Evolutionary conservation across 1,139 yeast genomes (phyloP).

Genomic region (Hansenula sp.): DNA sequence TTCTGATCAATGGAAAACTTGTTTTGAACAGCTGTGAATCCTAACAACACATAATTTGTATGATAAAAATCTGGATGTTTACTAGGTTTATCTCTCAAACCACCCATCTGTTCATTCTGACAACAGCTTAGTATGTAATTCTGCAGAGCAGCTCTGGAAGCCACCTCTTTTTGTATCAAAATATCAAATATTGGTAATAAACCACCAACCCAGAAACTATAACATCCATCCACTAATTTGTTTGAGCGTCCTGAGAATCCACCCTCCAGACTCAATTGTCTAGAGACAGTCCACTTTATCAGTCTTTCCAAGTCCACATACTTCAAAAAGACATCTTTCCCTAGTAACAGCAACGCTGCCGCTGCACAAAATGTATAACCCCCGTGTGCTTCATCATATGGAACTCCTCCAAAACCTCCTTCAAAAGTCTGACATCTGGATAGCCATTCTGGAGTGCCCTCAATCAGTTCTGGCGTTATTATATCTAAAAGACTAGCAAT

Average conservation of each 20-base stretch:
- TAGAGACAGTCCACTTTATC: conserved; percentile 59
- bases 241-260: conserved; percentile 89
- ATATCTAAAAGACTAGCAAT: conserved; percentile 65
- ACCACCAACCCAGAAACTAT: conserved; percentile 95
- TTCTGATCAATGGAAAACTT: conserved; percentile 29
- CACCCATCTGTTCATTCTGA: conserved; percentile 60
- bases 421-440: conserved; percentile 79
- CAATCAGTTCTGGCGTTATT: conserved; percentile 54
- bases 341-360: conserved; percentile 53
- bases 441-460: conserved; percentile 59
- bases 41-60: conserved; percentile 78
- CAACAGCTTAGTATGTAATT: conserved; percentile 73
- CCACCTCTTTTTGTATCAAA: conserved; percentile 33
- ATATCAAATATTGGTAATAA: conserved; percentile 60
- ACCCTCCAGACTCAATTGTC: conserved; percentile 74
- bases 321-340: conserved; percentile 22
- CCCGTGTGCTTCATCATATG: conserved; percentile 90
- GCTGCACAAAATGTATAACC: conserved; percentile 92
- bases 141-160: conserved; percentile 52
- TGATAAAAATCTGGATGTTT: conserved; percentile 81
- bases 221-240: conserved; percentile 94
- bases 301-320: conserved; percentile 38
- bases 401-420: conserved; percentile 89
- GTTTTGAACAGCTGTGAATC: conserved; percentile 68
- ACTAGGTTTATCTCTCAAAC: conserved; percentile 87